Percentiles rank a stretch among this genome's conserved stretches.
Conservation (phyloP, 148 eudicot species). For the Nepenthes gracilis region DNA sequence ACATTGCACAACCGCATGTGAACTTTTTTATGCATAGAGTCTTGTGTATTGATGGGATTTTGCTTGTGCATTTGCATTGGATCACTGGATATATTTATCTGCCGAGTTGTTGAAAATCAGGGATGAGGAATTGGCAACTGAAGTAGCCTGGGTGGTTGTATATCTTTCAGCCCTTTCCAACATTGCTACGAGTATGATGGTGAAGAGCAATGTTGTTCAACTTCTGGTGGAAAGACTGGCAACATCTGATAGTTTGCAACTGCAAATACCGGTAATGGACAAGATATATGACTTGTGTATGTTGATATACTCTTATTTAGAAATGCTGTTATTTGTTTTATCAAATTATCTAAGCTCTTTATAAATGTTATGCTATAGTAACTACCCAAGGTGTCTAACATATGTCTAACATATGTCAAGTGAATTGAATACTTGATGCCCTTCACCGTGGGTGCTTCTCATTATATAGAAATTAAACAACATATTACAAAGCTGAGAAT, state of each 20-base stretch:
- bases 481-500: too few species aligned
- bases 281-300: not conserved
- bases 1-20: too few species aligned
- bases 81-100: not conserved
- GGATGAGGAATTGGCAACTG: conserved; percentile 95
- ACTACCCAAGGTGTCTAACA: too few species aligned
- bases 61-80: not conserved
- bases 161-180: conserved; percentile 91
- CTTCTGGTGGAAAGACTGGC: conserved; percentile 73
- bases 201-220: conserved; percentile 63
- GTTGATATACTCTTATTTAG: not conserved
- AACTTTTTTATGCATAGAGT: too few species aligned
- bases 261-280: conserved; percentile 79
- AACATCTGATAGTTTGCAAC: conserved; percentile 66
- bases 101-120: conserved; percentile 28
- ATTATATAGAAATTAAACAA: too few species aligned
- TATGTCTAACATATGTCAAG: too few species aligned
- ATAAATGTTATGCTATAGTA: too few species aligned
- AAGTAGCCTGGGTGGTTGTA: conserved; percentile 97
- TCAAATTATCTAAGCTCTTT: too few species aligned
- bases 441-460: too few species aligned
- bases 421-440: too few species aligned
- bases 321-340: not conserved
- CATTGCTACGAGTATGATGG: conserved; percentile 59
- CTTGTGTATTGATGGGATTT: not conserved